Percentiles rank a stretch among this genome's conserved stretches.
These are phyloP conservation scores for Cyberlindnera amylophila DNA, from an alignment of 805 yeast species.

Conservation along the genomic window DNA sequence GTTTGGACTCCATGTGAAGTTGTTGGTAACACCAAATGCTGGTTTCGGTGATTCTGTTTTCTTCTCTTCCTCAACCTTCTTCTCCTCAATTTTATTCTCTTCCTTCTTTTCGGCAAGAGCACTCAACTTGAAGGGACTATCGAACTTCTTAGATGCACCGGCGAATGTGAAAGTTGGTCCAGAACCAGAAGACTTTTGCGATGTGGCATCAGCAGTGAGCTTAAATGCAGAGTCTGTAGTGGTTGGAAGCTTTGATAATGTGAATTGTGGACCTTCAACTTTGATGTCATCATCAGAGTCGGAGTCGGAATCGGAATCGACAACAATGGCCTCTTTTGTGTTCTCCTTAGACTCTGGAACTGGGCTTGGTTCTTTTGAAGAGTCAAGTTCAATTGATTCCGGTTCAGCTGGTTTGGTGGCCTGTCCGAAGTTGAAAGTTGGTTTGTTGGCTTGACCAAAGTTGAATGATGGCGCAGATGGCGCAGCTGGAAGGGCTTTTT, in stretches of 20 bases:
- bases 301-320: slow-evolving; percentile 31
- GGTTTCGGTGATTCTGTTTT: slow-evolving; percentile 3
- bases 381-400: slow-evolving; percentile 1
- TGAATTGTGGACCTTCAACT: slow-evolving; percentile 71
- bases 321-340: slow-evolving; percentile 18
- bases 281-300: slow-evolving; percentile 56
- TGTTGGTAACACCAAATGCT: slow-evolving; percentile 9
- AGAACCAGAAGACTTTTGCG: slow-evolving; percentile 27
- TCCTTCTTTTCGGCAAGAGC: slow-evolving; percentile 11
- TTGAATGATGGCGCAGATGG: slow-evolving; percentile 13
- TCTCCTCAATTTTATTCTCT: slow-evolving; percentile 3
- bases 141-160: slow-evolving; percentile 27
- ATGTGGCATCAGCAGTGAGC: slow-evolving; percentile 29
- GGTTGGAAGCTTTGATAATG: slow-evolving; percentile 42
- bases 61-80: slow-evolving; percentile 6
- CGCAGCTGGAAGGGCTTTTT: slow-evolving; percentile 19
- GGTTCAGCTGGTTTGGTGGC: background rate
- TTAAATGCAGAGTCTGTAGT: slow-evolving; percentile 49
- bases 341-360: slow-evolving; percentile 12
- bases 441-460: too few species aligned
- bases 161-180: slow-evolving; percentile 40
- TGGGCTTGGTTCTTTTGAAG: slow-evolving; percentile 11
- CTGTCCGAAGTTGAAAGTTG: too few species aligned
- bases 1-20: slow-evolving; percentile 26
- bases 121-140: slow-evolving; percentile 34